Evolutionary conservation across 805 yeast species (phyloP), one percentile per base, ranked within the genome.

Genomic region (Suhomyces emberorum): DNA sequence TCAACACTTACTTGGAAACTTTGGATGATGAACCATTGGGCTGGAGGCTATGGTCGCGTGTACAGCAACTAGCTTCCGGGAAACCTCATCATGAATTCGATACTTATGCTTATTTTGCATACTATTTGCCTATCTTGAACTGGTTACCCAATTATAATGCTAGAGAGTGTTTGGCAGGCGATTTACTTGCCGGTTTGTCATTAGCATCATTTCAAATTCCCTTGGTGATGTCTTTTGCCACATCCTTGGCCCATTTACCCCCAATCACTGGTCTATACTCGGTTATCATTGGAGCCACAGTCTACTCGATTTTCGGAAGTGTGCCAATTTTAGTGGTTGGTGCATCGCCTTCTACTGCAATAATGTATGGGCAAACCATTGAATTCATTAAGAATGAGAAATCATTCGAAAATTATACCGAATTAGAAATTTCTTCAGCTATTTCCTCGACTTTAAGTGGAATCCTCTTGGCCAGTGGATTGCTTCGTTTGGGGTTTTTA

Each of bases 261-360:
- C 86, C 95, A 0, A 58, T 83, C 2, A 77, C 83, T 45, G 96
- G 96, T 0, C 65, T 89, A 7, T 75, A 81, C 45, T 86, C 88
- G 0, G 70, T 88, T 32, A 80, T 86, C 1, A 67, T 84, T 3
- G 87, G 93, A 0, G 95, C 96, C 0, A 61, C 83, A n/a, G 62
- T 85, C 6, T 88, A 88, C 54, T 72, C 87, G 5, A 42, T 88
- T 3, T 69, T 88, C 41, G 96, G 96, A 0, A 76, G 93, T 0
- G 95, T 88, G 1, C 96, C 96, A 0, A 82, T 81, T 41, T 77
- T 88, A 83, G 79, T 88, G 26, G 95, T 88, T 14, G 96, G 96
- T 0, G 96, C 96, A 1, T 95, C 88, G 57, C 89, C 91, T 14
- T 89, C 95, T 0, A 79, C 87, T 7, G 85, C 95, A 0, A 66